Evolutionary conservation across 1,139 yeast species (phyloP), one percentile per base, ranked within the genome.

Genomic region (Yamadazyma oceani): DNA sequence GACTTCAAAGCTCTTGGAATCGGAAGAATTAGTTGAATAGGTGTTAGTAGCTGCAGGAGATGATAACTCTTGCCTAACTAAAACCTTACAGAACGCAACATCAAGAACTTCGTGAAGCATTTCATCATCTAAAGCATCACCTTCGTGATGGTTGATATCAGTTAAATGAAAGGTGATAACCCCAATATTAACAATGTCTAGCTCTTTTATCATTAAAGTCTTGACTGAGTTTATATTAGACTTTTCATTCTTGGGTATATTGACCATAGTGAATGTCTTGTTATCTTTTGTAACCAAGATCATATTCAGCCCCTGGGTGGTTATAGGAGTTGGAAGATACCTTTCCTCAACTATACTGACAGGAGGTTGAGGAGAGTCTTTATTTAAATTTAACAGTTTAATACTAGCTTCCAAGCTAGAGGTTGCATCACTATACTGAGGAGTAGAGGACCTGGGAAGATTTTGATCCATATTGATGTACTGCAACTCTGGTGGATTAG

Each of bases 91-190:
- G 4, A 65, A 60, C 17, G 63, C 62, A 39, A 58, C 58, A 15
- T 55, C 50, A 34, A 66, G 68, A 12, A 64, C 45, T 5, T 64
- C 50, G 2, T 54, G 49, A 2, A 66, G 49, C 2, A 82, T 50
- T 2, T 62, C 54, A 24, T 71, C 70, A 27, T 85, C 67, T 14
- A 89, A 58, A 0, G 81, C 70, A 3, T 69, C 76, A 4, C 96
- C 96, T 32, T 78, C 77, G 3, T 67, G 68, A 34, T 81, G 71
- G 12, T 80, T 78, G 54, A 82, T 80, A 33, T 88, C 95, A 0
- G 95, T 85, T 45, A 88, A 60, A 50, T 83, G 89, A 33, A 82
- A 66, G 0, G 80, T 60, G 23, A 78, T 60, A 3, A 35, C 31
- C 0, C 75, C 76, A 5, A 62, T 58, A 10, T 68, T 64, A 5